A percentile compares a stretch with the other conserved stretches of the same genome.
Evolutionary conservation across 129 eudicot genomes (phyloP).

Genomic region (Glebionis coronaria): DNA sequence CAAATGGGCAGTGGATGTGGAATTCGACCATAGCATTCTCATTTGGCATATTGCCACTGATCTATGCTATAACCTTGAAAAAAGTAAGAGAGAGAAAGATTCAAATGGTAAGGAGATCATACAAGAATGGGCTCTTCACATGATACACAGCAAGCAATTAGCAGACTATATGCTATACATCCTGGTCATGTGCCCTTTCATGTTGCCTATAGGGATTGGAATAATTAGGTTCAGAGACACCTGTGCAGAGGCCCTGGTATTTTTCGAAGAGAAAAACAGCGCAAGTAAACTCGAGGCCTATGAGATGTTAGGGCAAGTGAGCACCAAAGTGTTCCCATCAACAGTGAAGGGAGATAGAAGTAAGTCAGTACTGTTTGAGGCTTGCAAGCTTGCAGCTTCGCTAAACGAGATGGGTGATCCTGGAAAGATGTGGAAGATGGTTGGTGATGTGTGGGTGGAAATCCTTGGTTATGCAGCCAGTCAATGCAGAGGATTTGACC

Average conservation of each 20-base stretch:
- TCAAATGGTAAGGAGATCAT: not conserved
- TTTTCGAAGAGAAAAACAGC: not conserved
- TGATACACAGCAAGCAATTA: not conserved
- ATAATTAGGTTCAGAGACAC: slow-evolving; percentile 4
- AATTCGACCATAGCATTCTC: not conserved
- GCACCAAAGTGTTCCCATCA: not conserved
- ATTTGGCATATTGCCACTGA: slow-evolving; percentile 3
- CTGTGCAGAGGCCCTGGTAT: not conserved
- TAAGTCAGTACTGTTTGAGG: not conserved
- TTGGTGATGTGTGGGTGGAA: slow-evolving; percentile 2
- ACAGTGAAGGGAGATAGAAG: slow-evolving; percentile 1
- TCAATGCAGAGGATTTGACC: slow-evolving; percentile 4
- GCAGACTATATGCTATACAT: not conserved
- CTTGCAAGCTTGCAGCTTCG: slow-evolving; percentile 3
- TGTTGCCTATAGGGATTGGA: slow-evolving; percentile 1
- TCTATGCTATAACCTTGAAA: not conserved
- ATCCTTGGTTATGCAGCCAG: not conserved
- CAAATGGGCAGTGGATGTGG: not conserved
- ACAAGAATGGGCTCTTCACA: not conserved
- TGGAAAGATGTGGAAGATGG: not conserved
- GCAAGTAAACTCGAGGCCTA: not conserved
- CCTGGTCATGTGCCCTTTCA: not conserved
- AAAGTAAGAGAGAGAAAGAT: not conserved
- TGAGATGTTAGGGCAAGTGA: not conserved
- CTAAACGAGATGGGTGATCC: not conserved